A percentile compares a stretch with the other conserved stretches of the same genome.
Evolutionary conservation across 2,329 filamentous ascomycete genomes (phyloP).

Genomic region (Talaromyces pinophilus): DNA sequence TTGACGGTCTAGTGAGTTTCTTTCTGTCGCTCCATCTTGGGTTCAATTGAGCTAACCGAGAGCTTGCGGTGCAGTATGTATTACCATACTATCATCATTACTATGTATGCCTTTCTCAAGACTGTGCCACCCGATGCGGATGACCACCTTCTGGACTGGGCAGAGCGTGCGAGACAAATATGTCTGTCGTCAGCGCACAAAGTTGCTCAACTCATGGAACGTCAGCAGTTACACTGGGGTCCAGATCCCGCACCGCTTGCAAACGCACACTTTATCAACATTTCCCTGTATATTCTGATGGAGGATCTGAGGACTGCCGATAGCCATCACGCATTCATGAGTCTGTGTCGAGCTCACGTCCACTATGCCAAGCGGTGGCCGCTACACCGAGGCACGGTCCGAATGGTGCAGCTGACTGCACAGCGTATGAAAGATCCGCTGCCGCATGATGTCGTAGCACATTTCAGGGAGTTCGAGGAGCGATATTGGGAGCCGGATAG

Average conservation of each 20-base stretch:
- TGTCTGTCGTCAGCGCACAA: constrained; percentile 29
- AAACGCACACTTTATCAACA: constrained; percentile 32
- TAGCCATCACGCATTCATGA: constrained; percentile 31
- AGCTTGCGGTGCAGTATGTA: constrained; percentile 26
- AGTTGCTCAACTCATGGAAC: constrained; percentile 30
- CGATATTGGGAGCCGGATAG: constrained; percentile 26
- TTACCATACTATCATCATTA: constrained; percentile 33
- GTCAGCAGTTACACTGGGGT: constrained; percentile 34
- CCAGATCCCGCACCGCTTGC: constrained; percentile 32
- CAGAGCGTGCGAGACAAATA: constrained; percentile 24
- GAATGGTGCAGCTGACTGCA: constrained; percentile 34
- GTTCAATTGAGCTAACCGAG: background rate
- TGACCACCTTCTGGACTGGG: constrained; percentile 5
- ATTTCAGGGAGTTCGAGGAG: constrained; percentile 30
- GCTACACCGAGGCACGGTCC: constrained; percentile 32
- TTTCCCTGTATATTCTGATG: constrained; percentile 32
- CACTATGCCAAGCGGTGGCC: constrained; percentile 32
- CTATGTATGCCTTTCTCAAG: constrained; percentile 33
- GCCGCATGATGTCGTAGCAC: constrained; percentile 29
- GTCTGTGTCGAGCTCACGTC: constrained; percentile 30
- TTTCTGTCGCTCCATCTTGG: background rate
- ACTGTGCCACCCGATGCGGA: constrained; percentile 21
- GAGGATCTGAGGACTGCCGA: constrained; percentile 29
- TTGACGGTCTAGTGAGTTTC: constrained; percentile 34
- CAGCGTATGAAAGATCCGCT: constrained; percentile 28